Evolutionary conservation across 768 basidiomycete genomes (phyloP).

Genomic region (Trametes cubensis): DNA sequence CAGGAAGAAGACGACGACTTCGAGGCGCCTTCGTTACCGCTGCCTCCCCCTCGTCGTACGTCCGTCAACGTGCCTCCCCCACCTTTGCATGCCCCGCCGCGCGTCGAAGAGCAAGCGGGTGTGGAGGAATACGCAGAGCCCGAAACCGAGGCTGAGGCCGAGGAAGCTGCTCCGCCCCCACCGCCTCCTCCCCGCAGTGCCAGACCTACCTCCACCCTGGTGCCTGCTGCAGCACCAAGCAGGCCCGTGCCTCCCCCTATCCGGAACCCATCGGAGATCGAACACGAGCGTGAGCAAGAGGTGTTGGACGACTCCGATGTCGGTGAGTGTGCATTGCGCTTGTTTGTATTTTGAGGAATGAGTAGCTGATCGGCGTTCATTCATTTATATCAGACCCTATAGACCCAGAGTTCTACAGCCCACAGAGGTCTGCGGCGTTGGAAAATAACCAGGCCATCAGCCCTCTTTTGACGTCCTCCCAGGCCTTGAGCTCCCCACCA

Average conservation of each 20-base stretch:
- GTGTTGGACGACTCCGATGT: constrained; percentile 65
- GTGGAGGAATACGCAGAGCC: constrained; percentile 2
- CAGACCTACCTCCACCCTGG: constrained; percentile 24
- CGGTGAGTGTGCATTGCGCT: constrained; percentile 42
- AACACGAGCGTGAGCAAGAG: constrained; percentile 13
- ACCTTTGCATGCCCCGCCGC: constrained; percentile 3
- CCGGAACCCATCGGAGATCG: constrained; percentile 26
- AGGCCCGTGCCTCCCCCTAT: constrained; percentile 25
- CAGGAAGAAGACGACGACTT: constrained; percentile 4
- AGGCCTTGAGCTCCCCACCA: constrained; percentile 9
- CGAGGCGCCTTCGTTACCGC: constrained; percentile 7
- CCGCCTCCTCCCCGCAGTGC: constrained; percentile 18
- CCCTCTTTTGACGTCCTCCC: constrained; percentile 2
- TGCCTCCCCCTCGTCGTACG: constrained; percentile 19
- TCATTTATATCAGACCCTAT: constrained; percentile 56
- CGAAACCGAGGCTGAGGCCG: constrained; percentile 5
- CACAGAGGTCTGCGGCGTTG: constrained; percentile 38
- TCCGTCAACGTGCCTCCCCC: constrained; percentile 10
- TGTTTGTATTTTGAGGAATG: background rate
- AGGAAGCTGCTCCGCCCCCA: constrained; percentile 4
- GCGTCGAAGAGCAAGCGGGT: constrained; percentile 8
- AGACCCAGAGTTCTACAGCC: constrained; percentile 63
- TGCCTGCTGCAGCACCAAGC: constrained; percentile 25
- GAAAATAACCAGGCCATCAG: background rate
- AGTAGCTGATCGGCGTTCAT: constrained; percentile 13